Evolutionary conservation across 139 green algal genomes (phyloP), one percentile per base, ranked within the genome.

Genomic region (Desmodesmus armatus): DNA sequence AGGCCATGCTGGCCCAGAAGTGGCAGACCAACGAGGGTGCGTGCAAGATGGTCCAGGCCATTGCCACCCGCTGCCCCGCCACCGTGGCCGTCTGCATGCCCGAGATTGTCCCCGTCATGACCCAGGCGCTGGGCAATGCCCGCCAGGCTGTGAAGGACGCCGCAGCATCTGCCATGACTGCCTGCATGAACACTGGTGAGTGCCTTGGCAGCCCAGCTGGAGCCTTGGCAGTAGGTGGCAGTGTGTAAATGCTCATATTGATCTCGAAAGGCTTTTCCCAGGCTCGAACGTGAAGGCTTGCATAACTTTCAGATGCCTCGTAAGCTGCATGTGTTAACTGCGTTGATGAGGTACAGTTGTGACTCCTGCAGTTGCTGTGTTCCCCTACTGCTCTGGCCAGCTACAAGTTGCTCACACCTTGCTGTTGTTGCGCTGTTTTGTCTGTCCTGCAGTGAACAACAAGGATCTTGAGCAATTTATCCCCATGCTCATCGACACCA

Each of bases 381-480:
- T 79, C 53, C 81, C 63, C 19, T 17, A 31, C 25, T n/a, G 13
- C 19, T 72, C 63, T 72, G 27, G 63, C 63, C 17, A 13, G 35
- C 31, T 47, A 21, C 27, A 6, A 11, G 7, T n/a, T 5, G 35
- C 23, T 27, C 79, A 79, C 44, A 87, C 80, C 86, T n/a, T n/a
- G n/a, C n/a, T n/a, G n/a, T n/a, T n/a, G n/a, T n/a, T n/a, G n/a
- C n/a, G n/a, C 78, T 77, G 3, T 39, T 87, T 49, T n/a, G n/a
- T n/a, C n/a, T n/a, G n/a, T n/a, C n/a, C n/a, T n/a, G n/a, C n/a
- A n/a, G 88, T 96, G 39, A 91, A 89, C 87, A 99, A 99, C 95
- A 88, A 90, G 63, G 96, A 99, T 82, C 96, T 98, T 74, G 92
- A 97, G 70, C 88, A 85, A 62, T 96, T 98, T 85, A 88, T 99